Percentiles rank a stretch among this genome's conserved stretches.
Evolutionary conservation across 495 filamentous ascomycete genomes (phyloP).

Genomic region (Astrothelium subdiscretum): DNA sequence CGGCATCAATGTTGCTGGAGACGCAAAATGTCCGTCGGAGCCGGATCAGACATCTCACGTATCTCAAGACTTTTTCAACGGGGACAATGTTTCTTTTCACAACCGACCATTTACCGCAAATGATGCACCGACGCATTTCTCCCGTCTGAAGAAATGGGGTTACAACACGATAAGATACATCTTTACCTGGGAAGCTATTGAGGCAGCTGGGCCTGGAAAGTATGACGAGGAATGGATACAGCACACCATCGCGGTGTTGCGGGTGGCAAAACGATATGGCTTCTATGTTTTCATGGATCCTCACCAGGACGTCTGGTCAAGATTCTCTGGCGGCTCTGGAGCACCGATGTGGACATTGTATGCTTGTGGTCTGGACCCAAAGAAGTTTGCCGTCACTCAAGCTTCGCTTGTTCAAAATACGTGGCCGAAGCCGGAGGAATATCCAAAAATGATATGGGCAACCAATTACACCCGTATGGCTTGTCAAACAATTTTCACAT

Average conservation of each 20-base stretch:
- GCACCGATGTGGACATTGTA: constrained; percentile 98
- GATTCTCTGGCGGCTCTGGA: constrained; percentile 86
- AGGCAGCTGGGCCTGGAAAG: constrained; percentile 79
- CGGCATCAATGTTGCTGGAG: constrained; percentile 58
- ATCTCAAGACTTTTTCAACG: constrained; percentile 75
- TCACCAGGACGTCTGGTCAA: constrained; percentile 96
- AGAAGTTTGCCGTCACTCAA: constrained; percentile 72
- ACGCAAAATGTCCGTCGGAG: constrained; percentile 59
- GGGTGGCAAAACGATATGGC: constrained; percentile 75
- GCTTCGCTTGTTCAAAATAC: constrained; percentile 93
- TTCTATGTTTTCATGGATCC: constrained; percentile 98
- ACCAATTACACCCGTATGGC: constrained; percentile 89
- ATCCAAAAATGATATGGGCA: constrained; percentile 98
- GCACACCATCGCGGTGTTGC: constrained; percentile 74
- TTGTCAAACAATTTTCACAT: constrained; percentile 81
- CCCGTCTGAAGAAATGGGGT: constrained; percentile 72
- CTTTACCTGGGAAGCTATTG: constrained; percentile 99
- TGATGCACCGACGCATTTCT: constrained; percentile 79
- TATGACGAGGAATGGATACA: constrained; percentile 93
- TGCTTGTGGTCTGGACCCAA: constrained; percentile 80
- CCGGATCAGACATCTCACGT: constrained; percentile 76
- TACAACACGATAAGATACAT: constrained; percentile 95
- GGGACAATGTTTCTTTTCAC: constrained; percentile 82
- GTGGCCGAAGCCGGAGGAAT: constrained; percentile 72
- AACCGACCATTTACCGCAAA: constrained; percentile 69